Evolutionary conservation across 805 yeast species (phyloP), one percentile per base, ranked within the genome.

Genomic region (Pichia phayaonensis): DNA sequence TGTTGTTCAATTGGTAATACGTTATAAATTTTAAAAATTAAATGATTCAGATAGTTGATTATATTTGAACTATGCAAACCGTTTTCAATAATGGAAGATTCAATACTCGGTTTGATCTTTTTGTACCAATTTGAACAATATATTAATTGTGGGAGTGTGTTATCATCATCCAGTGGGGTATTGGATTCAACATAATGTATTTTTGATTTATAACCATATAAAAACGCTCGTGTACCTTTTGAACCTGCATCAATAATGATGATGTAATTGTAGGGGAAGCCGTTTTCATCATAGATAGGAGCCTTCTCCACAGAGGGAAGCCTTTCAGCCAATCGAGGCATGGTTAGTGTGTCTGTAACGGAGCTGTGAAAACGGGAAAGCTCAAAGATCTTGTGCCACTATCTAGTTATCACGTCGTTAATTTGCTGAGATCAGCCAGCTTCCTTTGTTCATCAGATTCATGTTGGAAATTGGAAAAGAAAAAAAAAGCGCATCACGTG

Each of bases 231-330:
- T 0, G 85, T 76, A 0, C 87, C 87, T 51, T 74, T 79, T 3
- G 86, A 80, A 0, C 88, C 87, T 1, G 86, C 78, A 61, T 82
- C 88, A 2, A 82, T 74, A 5, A 82, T 71, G 2, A 82, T 72
- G 3, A 81, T 75, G 59, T 81, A 82, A 60, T 82, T 81, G 52
- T 76, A 78, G 0, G 84, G 84, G 1, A 74, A 63, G 2, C 76
- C 76, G 2, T 71, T 61, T 2, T 61, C 57, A 47, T 74, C 72
- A 38, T 48, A 48, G 10, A 53, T 27, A 8, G 50, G 51, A 2
- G 43, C 49, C 38, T n/a, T 34, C 38, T 34, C 20, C n/a, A n/a
- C 2, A n/a, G 38, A 16, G 20, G n/a, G 20, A 11, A 26, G 12
- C 8, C 11, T 5, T 10, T 26, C 11, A 16, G 38, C 20, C 38